Percentiles rank a stretch among this genome's conserved stretches.
Conservation (phyloP, 768 basidiomycete genomes). For the Cystobasidium tubakii region DNA sequence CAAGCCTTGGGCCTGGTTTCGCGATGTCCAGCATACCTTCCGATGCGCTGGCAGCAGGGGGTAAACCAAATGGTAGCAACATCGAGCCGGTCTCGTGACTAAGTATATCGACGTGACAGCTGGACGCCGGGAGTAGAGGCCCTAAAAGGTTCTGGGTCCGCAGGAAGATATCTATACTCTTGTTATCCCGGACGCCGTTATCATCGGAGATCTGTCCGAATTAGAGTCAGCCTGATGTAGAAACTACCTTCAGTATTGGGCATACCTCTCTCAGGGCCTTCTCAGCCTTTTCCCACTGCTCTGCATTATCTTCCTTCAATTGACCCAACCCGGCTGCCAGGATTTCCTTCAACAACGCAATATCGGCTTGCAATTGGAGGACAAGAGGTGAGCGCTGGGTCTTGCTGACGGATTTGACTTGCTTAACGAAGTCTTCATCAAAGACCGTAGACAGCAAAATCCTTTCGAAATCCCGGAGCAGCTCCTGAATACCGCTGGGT, state of each 20-base stretch:
- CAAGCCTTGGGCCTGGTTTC: slow-evolving; percentile 26
- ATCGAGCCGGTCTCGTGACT: neutral
- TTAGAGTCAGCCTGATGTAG: neutral
- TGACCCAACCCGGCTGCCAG: neutral
- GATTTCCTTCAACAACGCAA: neutral
- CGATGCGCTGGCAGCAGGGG: neutral
- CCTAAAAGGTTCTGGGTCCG: slow-evolving; percentile 21
- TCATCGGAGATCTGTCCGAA: neutral
- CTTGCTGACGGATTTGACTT: neutral
- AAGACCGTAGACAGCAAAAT: neutral
- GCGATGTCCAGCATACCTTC: slow-evolving; percentile 21
- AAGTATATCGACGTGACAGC: neutral
- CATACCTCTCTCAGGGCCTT: neutral
- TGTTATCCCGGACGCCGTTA: neutral
- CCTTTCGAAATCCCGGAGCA: neutral
- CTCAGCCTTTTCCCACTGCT: neutral
- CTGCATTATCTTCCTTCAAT: neutral
- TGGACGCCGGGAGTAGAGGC: neutral
- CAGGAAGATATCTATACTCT: neutral
- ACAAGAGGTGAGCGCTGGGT: neutral
- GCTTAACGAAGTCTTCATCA: neutral
- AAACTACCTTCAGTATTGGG: neutral
- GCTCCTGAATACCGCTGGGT: neutral
- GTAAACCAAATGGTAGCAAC: slow-evolving; percentile 12
- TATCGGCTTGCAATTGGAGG: neutral